Evolutionary conservation across 306 rosid genomes (phyloP), one percentile per base, ranked within the genome.

Genomic region (Cucurbita argyrosperma): DNA sequence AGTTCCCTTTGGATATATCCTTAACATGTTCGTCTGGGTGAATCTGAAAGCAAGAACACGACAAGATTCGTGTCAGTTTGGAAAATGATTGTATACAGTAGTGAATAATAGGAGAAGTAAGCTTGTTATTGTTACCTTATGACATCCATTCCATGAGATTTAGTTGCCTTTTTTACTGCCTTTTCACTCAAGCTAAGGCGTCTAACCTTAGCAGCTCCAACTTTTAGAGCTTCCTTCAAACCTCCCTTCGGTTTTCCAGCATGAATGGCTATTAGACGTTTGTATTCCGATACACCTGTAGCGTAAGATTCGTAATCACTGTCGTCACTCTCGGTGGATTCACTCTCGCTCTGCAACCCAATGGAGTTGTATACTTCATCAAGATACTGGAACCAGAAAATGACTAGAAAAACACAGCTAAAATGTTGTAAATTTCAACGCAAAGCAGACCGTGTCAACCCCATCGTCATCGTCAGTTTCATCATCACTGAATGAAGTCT

Each of bases 171-270:
- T 87, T 82, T 89, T 39, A 94, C 85, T 76, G 74, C 81, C 38
- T 80, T 87, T 75, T 94, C 99, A 39, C 92, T 88, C 87, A 94
- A 79, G 85, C 97, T 94, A 75, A 94, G 88, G 54, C 99, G 95
- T 82, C 80, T 83, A 72, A 91, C 95, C 54, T 84, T 76, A 39
- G 87, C 91, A 39, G 57, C 53, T 53, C 10, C 79, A 59, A 84
- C 54, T 6, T 64, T 80, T n/a, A 94, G 77, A 70, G 88, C 86
- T 65, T 86, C 87, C 80, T 54, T 87, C 78, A 88, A 15, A 71
- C 77, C 72, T 46, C 96, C 95, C 69, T 83, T 84, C 5, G 95
- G 92, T 82, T 94, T 94, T 66, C 98, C 98, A 42, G 97, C 95
- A 74, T 83, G 97, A 75, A 94, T 94, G 80, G 97, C 84, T 19